Conservation (phyloP, 768 basidiomycete species). For the Pilatotrama ljubarskyi region DNA sequence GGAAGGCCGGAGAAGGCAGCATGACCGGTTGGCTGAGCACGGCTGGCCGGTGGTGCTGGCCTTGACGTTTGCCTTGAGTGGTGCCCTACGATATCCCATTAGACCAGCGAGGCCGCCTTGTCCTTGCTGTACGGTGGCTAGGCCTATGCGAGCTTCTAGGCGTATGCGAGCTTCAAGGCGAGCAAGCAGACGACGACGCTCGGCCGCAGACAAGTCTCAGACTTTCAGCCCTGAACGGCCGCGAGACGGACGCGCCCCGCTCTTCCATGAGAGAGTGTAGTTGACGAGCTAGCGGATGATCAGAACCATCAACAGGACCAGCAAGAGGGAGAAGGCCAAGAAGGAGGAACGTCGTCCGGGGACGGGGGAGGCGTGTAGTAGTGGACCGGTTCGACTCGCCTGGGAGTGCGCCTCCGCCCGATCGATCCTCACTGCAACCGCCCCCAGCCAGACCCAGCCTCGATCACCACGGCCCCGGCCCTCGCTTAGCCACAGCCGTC, state of each 20-base stretch:
- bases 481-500: not conserved
- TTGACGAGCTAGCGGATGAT: too few species aligned
- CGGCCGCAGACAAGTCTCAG: too few species aligned
- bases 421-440: constrained; percentile 1
- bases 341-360: not conserved
- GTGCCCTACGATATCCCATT: not conserved
- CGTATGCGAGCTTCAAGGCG: not conserved
- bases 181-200: too few species aligned
- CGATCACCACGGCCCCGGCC: not conserved
- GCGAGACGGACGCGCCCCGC: too few species aligned
- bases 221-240: too few species aligned
- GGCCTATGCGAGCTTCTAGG: not conserved
- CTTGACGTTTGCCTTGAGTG: not conserved
- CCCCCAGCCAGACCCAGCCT: not conserved
- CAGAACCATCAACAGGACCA: not conserved
- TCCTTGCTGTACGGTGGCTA: too few species aligned
- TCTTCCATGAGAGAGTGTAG: too few species aligned
- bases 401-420: not conserved
- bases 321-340: not conserved
- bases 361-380: not conserved
- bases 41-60: constrained; percentile 11
- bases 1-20: constrained; percentile 1
- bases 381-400: not conserved
- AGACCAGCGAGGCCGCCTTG: not conserved
- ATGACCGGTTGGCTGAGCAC: constrained; percentile 2